phyloP scores from a whole-genome alignment of 805 yeast species.

The Yarrowia porcina region DNA sequence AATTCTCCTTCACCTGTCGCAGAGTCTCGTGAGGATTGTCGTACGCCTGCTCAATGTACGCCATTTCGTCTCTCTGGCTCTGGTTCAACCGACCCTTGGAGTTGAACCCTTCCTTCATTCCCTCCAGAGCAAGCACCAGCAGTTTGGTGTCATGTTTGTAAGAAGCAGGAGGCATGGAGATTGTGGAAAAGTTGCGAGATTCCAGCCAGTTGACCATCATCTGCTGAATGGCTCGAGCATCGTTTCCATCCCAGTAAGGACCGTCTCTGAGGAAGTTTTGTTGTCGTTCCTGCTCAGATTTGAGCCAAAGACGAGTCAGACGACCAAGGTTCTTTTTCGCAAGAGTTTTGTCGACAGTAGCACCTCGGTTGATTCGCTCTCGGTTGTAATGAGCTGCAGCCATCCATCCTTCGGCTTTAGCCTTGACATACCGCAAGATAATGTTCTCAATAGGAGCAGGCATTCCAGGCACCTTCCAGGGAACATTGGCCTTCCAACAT shows the following conservation, averaged over 20 bases:
- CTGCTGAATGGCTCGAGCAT: conserved; percentile 82
- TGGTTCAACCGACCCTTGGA: conserved; percentile 77
- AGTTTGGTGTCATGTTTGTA: conserved; percentile 93
- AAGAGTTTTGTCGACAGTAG: conserved; percentile 88
- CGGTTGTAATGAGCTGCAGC: conserved; percentile 90
- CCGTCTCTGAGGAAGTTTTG: conserved; percentile 75
- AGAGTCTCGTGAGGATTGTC: conserved; percentile 95
- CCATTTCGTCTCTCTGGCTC: conserved; percentile 85
- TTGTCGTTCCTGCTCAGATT: conserved; percentile 88
- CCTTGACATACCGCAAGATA: conserved; percentile 83
- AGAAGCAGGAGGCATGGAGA: conserved; percentile 88
- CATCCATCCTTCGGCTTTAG: conserved; percentile 96
- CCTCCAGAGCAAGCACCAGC: conserved; percentile 83
- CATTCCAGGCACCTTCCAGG: conserved; percentile 96
- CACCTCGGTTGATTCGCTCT: conserved; percentile 84
- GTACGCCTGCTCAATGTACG: conserved; percentile 91
- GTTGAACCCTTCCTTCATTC: conserved; percentile 74
- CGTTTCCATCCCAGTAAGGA: conserved; percentile 79
- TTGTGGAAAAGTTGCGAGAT: conserved; percentile 73
- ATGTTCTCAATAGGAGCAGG: conserved; percentile 87
- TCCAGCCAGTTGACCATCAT: conserved; percentile 92
- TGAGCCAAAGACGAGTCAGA: conserved; percentile 86
- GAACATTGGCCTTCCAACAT: conserved; percentile 98
- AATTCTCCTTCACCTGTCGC: conserved; percentile 73
- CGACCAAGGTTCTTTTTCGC: conserved; percentile 92